These are phyloP conservation scores for Pseudocercospora crystallina DNA, from an alignment of 2,329 filamentous ascomycete genomes.

Conservation along the genomic window DNA sequence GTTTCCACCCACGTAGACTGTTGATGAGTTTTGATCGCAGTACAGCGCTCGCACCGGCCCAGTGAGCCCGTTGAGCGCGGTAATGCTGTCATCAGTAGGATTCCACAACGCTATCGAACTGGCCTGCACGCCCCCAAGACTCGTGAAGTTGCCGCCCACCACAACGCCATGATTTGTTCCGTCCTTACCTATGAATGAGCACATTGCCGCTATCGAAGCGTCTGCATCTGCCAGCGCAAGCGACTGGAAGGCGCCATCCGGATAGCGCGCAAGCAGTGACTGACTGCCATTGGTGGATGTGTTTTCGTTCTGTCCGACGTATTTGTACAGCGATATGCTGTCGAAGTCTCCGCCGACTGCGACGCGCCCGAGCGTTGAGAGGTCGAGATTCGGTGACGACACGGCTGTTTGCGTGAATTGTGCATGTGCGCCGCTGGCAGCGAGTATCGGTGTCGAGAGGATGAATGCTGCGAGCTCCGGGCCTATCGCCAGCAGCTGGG, in stretches of 20 bases:
- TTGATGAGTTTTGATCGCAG: constrained; percentile 74
- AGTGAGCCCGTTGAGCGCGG: constrained; percentile 73
- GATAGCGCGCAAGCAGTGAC: constrained; percentile 75
- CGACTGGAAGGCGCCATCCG: constrained; percentile 78
- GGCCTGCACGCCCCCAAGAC: constrained; percentile 72
- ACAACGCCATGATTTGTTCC: constrained; percentile 72
- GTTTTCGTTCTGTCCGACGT: constrained; percentile 72
- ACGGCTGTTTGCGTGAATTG: constrained; percentile 46
- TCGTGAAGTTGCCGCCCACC: constrained; percentile 94
- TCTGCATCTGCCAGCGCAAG: constrained; percentile 75
- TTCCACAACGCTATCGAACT: constrained; percentile 80
- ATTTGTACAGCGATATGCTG: constrained; percentile 87
- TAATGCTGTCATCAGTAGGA: constrained; percentile 67
- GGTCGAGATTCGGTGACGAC: constrained; percentile 67
- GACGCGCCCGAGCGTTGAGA: constrained; percentile 75
- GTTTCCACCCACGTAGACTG: constrained; percentile 87
- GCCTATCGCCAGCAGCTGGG: constrained; percentile 36
- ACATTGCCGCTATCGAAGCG: constrained; percentile 85
- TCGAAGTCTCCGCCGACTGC: constrained; percentile 87
- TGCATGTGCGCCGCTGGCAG: constrained; percentile 18
- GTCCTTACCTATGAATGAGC: constrained; percentile 67
- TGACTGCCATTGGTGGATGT: constrained; percentile 73
- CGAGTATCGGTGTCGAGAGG: constrained; percentile 27
- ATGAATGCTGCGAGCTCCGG: constrained; percentile 36
- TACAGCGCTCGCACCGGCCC: constrained; percentile 80